Base-by-base conservation (phyloP, 2,329 filamentous ascomycete genomes). In the Arthrobotrys sinensis region DNA sequence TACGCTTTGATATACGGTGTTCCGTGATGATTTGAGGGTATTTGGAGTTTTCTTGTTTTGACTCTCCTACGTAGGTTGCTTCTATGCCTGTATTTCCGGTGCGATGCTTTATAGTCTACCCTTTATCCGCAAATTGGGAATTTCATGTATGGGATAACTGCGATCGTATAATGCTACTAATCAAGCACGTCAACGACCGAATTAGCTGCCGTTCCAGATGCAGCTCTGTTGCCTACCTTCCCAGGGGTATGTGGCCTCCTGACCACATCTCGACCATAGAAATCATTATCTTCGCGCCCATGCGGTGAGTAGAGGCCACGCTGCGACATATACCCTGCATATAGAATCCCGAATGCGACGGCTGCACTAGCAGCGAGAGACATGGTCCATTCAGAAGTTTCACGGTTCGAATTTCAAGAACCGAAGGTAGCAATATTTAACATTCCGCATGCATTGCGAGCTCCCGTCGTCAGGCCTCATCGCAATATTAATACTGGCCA, bases 1-100 rank as follows among this genome's bases (percentile, higher is more conserved):
- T 60, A 60, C 48, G 60, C 55, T 65, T 60, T 62, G 70, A 67
- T 67, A 43, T 68, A 67, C 40, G 69, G 69, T 73, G 62, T 75
- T 63, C 66, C 46, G 50, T 66, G 62, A 43, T 62, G 48, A 48
- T 46, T 40, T 50, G 48, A n/a, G 50, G 60, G 50, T 66, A 52
- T 38, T n/a, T 66, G 60, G 60, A 53, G 57, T 72, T 72, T 65
- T 21, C 28, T 71, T 71, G 36, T 28, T 50, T 28, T 50, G 38
- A 48, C 43, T 32, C 36, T 66, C 46, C 38, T 52, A 40, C 43
- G 24, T 73, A 73, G 24, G 60, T 63, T 53, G 45, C 12, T 45
- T 57, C 50, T 70, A 3, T 53, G 57, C 34, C 40, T 60, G 45
- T 64, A 64, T 53, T 64, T 46, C 16, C 24, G 67, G 67, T 71